Conservation (phyloP, 805 yeast genomes). For the Candida andamanensis region DNA sequence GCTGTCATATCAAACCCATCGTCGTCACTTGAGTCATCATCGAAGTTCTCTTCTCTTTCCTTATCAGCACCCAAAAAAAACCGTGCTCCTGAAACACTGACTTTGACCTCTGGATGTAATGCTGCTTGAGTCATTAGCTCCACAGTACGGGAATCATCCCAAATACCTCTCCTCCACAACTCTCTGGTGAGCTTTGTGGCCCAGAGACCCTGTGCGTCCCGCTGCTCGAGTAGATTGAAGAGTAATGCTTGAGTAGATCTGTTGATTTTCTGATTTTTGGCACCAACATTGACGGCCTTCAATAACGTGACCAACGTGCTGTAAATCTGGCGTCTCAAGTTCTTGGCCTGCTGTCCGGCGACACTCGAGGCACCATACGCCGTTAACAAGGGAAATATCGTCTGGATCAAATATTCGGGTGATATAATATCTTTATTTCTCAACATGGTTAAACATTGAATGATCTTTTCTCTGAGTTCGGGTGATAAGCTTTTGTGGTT, state of each 20-base stretch:
- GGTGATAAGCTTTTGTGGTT: slow-evolving; percentile 79
- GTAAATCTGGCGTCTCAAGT: slow-evolving; percentile 77
- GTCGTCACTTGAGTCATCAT: slow-evolving; percentile 67
- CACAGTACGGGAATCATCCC: slow-evolving; percentile 98
- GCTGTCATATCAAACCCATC: slow-evolving; percentile 63
- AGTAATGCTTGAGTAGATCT: slow-evolving; percentile 87
- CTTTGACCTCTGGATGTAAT: slow-evolving; percentile 78
- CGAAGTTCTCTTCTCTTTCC: slow-evolving; percentile 81
- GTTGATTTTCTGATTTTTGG: slow-evolving; percentile 85
- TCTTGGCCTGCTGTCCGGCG: slow-evolving; percentile 66
- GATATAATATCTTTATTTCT: slow-evolving; percentile 77
- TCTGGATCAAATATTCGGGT: slow-evolving; percentile 77
- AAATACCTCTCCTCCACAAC: slow-evolving; percentile 94
- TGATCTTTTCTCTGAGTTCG: slow-evolving; percentile 86
- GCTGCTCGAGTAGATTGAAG: slow-evolving; percentile 78
- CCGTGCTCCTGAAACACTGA: slow-evolving; percentile 81
- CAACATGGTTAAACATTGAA: slow-evolving; percentile 83
- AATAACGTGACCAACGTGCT: slow-evolving; percentile 70
- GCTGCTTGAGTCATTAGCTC: slow-evolving; percentile 97
- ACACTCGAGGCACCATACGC: slow-evolving; percentile 48
- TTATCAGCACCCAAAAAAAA: slow-evolving; percentile 94
- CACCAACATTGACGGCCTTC: slow-evolving; percentile 80
- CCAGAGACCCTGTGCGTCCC: slow-evolving; percentile 82
- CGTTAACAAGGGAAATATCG: slow-evolving; percentile 78
- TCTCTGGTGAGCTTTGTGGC: slow-evolving; percentile 94